Percentiles rank a stretch among this genome's conserved stretches.
Evolutionary conservation across 2,329 filamentous ascomycete species (phyloP).

Genomic region (Emericellopsis cladophorae): DNA sequence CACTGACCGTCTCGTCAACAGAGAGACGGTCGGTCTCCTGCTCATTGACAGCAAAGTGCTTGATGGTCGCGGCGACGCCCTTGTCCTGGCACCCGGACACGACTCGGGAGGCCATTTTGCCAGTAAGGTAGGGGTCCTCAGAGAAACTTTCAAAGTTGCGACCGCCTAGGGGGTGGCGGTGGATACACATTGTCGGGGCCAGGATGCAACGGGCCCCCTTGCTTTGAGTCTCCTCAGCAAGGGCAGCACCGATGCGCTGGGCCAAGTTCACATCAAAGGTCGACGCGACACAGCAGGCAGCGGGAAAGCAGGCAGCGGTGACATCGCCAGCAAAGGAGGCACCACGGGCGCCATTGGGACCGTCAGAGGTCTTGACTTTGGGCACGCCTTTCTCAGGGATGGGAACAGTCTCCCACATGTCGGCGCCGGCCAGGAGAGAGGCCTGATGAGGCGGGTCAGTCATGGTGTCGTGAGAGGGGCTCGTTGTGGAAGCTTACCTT

Average conservation of each 20-base stretch:
- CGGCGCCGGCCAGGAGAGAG: slow-evolving; percentile 4
- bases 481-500: slow-evolving; percentile 8
- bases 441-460: neutral
- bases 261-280: slow-evolving; percentile 50
- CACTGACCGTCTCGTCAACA: slow-evolving; percentile 14
- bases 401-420: slow-evolving; percentile 9
- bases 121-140: slow-evolving; percentile 32
- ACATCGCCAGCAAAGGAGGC: slow-evolving; percentile 14
- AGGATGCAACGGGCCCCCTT: slow-evolving; percentile 63
- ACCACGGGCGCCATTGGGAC: slow-evolving; percentile 21
- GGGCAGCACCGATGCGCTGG: slow-evolving; percentile 38
- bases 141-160: slow-evolving; percentile 34
- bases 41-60: slow-evolving; percentile 33
- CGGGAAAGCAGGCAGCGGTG: slow-evolving; percentile 16
- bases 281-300: slow-evolving; percentile 34
- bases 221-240: slow-evolving; percentile 35
- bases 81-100: slow-evolving; percentile 29
- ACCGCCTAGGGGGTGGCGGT: slow-evolving; percentile 32
- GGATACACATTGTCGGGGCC: slow-evolving; percentile 46
- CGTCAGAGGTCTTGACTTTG: slow-evolving; percentile 8
- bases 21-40: slow-evolving; percentile 16
- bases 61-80: slow-evolving; percentile 29
- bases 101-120: slow-evolving; percentile 26
- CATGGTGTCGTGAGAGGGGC: neutral
- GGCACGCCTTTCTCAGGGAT: slow-evolving; percentile 3